Evolutionary conservation across 208 protist genomes (phyloP), one percentile per base, ranked within the genome.

Genomic region (Sergeia podlipaevii): DNA sequence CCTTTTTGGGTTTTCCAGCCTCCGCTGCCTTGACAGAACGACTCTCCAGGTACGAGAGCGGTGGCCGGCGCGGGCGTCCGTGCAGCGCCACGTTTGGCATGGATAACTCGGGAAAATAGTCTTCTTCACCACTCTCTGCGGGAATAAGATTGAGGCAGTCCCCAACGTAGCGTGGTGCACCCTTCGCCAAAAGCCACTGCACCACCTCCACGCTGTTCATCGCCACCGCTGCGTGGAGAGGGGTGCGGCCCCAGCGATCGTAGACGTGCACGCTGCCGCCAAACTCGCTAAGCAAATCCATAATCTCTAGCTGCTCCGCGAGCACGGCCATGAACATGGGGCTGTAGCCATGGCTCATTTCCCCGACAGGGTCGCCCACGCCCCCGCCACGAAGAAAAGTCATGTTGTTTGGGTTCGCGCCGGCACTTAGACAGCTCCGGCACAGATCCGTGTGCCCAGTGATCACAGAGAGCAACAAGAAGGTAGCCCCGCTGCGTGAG

Each of bases 281-380:
- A 55, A 70, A 74, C 21, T 57, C 44, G 48, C 68, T 65, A 36
- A 95, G 62, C 28, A 88, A 51, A 24, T 80, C 69, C 57, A 91
- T 73, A 13, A 90, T 69, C 29, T 80, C 80, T 3, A 91, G 43
- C 44, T 85, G 79, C 50, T 89, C 83, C 10, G 66, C 70, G 38
- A 95, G 70, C 44, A 86, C 70, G 6, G 87, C 80, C 58, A 91
- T 80, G 55, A 90, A 95, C 52, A 91, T 74, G 29, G 87, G 87
- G 45, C 79, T 91, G 68, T 91, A 95, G 42, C 87, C 87, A 59
- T 95, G 87, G 55, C 74, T 80, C 84, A 95, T 91, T 49, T 91
- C 77, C n/a, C 61, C 68, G n/a, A 64, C 54, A n/a, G n/a, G n/a
- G n/a, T n/a, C n/a, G 5, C 63, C 38, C 28, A 74, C 77, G 27